Percentiles rank a stretch among this genome's conserved stretches.
Conservation (phyloP, 179 eudicot species). For the Heliamphora ciliata region DNA sequence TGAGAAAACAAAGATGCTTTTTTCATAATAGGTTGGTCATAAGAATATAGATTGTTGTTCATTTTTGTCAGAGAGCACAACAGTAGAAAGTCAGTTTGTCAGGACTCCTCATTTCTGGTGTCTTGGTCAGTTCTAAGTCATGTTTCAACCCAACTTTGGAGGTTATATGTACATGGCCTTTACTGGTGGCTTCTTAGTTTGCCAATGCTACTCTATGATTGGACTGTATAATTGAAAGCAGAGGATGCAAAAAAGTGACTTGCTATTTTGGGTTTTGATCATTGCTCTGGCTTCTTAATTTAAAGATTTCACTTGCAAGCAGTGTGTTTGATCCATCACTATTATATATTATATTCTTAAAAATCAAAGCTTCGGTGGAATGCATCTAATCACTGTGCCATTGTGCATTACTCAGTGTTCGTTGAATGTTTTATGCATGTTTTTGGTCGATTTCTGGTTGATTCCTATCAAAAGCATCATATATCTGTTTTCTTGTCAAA, state of each 20-base stretch:
- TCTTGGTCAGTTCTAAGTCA: too few relatives aligned
- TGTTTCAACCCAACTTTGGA: not conserved
- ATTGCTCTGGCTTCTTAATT: not conserved
- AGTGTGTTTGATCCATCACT: not conserved
- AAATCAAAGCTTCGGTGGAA: not conserved
- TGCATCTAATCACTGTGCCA: not conserved
- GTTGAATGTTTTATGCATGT: too few relatives aligned
- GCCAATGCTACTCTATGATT: not conserved
- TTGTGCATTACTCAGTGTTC: too few relatives aligned
- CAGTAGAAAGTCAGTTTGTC: too few relatives aligned
- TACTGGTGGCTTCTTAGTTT: not conserved
- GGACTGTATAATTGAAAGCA: not conserved
- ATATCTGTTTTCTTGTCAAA: too few relatives aligned
- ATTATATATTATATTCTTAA: not conserved
- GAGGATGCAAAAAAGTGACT: not conserved
- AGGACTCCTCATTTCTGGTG: too few relatives aligned
- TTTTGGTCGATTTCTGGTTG: too few relatives aligned
- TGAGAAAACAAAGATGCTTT: too few relatives aligned
- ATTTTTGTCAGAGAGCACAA: too few relatives aligned
- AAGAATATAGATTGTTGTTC: too few relatives aligned
- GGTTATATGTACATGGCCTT: not conserved
- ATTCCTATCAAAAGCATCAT: too few relatives aligned
- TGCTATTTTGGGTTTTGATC: not conserved
- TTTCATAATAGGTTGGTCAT: too few relatives aligned
- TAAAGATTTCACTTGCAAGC: not conserved